Conservation (phyloP, 169 alveolate genomes). For the Plasmodium falciparum region DNA sequence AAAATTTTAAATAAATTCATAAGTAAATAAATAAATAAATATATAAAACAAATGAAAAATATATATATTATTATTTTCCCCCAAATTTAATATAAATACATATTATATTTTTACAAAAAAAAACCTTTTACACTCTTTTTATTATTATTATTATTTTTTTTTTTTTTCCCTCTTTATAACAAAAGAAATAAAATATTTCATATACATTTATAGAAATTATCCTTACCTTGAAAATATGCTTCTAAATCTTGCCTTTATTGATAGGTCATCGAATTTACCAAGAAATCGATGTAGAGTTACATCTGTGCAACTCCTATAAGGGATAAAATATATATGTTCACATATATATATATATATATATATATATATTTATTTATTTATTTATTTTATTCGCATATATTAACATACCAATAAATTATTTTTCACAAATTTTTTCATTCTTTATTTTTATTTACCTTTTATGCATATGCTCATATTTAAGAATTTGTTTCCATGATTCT, state of each 20-base stretch:
- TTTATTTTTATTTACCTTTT: slow-evolving; percentile 48
- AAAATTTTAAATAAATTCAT: neutral
- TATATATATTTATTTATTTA: neutral
- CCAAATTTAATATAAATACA: too few species aligned
- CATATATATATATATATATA: neutral
- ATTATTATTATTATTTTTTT: neutral
- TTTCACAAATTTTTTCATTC: too few species aligned
- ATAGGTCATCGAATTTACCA: slow-evolving; percentile 83
- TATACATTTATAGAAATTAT: neutral
- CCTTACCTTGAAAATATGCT: slow-evolving; percentile 74
- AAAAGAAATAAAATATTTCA: neutral
- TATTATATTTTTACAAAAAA: too few species aligned
- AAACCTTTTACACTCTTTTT: too few species aligned
- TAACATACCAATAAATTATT: too few species aligned
- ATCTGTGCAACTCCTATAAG: slow-evolving; percentile 77
- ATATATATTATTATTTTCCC: neutral
- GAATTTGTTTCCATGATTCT: slow-evolving; percentile 85
- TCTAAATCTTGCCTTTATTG: slow-evolving; percentile 81
- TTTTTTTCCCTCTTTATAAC: too few species aligned
- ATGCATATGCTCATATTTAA: slow-evolving; percentile 87
- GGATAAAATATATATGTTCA: neutral
- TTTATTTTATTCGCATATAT: neutral
- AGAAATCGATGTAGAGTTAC: slow-evolving; percentile 87
- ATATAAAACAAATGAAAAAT: neutral
- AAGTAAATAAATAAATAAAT: neutral